Evolutionary conservation across 2,329 filamentous ascomycete species (phyloP), one percentile per base, ranked within the genome.

Genomic region (Pestalotiopsis fici): DNA sequence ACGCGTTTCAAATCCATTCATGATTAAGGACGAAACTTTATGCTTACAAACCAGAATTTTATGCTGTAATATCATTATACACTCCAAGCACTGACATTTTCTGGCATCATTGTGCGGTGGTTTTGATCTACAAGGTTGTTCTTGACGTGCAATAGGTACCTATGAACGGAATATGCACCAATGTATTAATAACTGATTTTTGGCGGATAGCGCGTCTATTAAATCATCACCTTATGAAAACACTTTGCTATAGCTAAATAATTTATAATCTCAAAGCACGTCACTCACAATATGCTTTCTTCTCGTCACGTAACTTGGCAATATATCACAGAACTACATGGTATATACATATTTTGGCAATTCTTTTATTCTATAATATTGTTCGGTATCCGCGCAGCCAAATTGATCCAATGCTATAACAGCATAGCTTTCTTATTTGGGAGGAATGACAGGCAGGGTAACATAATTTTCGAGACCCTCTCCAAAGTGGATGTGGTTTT

Each of bases 401-500:
- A 57, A 15, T 31, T 57, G 27, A 12, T 27, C 55, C 15, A 59
- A 31, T 21, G 3, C 25, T 3, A 39, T 37, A 7, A 12, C 12
- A 23, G 2, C 9, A 18, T 13, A 1, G n/a, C 1, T 27, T n/a
- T 23, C 54, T 35, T 70, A 70, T 66, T 80, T 80, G 1, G 76
- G 72, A 6, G 83, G 83, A 65, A 86, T 81, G 62, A 86, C 73
- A 4, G 84, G 84, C 65, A 86, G 69, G 3, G 76, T 79, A 12
- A 86, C 78, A 72, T 81, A 86, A 70, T 86, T 86, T 60, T 79
- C 71, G 68, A 78, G 74, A 61, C 75, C 77, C 31, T 77, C 76
- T 0, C 82, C 79, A 72, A 86, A 85, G 69, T 83, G 80, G 47
- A 86, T 71, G 70, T 82, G 77, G 73, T 86, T 86, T 69, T 76